phyloP scores from a whole-genome alignment of 2,329 filamentous ascomycete genomes.

The Neurospora sp. region DNA sequence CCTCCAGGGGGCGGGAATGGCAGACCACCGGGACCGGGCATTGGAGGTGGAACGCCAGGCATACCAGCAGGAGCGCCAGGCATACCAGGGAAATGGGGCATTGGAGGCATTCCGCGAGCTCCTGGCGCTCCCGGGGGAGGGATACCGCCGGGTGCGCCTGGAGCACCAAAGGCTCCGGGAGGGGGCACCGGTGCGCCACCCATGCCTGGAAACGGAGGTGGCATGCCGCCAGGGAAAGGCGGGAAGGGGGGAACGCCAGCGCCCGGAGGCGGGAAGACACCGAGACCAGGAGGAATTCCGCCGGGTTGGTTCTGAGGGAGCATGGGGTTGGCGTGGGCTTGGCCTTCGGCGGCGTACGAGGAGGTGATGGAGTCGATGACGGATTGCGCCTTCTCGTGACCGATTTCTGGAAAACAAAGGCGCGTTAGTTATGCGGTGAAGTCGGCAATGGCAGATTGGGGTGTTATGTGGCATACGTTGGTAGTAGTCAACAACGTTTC shows the following conservation, averaged over 20 bases:
- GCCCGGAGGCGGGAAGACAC: slow-evolving; percentile 24
- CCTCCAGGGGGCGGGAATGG: slow-evolving; percentile 26
- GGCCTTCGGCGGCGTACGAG: slow-evolving; percentile 89
- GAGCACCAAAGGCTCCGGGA: slow-evolving; percentile 9
- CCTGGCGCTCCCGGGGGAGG: slow-evolving; percentile 1
- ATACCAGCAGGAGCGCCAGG: slow-evolving; percentile 10
- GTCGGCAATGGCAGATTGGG: slow-evolving; percentile 6
- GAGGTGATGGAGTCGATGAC: slow-evolving; percentile 97
- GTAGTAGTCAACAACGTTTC: slow-evolving; percentile 98
- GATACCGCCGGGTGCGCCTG: slow-evolving; percentile 1
- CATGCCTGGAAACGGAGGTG: slow-evolving; percentile 20
- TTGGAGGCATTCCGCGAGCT: slow-evolving; percentile 17
- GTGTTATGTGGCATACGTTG: slow-evolving; percentile 50
- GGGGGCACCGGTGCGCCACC: slow-evolving; percentile 11
- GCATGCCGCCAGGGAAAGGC: slow-evolving; percentile 2
- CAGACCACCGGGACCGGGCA: slow-evolving; percentile 10
- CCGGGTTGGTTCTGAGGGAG: slow-evolving; percentile 59
- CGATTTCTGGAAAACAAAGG: slow-evolving; percentile 61
- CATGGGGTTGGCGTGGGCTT: slow-evolving; percentile 78
- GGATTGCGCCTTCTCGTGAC: slow-evolving; percentile 94
- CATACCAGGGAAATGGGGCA: slow-evolving; percentile 23
- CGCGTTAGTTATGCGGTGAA: neutral
- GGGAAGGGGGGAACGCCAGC: slow-evolving; percentile 15
- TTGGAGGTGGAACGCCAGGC: slow-evolving; percentile 17
- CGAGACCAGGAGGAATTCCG: slow-evolving; percentile 45